Evolutionary conservation across 331 rosid species (phyloP).

Genomic region (Malus hybrid): DNA sequence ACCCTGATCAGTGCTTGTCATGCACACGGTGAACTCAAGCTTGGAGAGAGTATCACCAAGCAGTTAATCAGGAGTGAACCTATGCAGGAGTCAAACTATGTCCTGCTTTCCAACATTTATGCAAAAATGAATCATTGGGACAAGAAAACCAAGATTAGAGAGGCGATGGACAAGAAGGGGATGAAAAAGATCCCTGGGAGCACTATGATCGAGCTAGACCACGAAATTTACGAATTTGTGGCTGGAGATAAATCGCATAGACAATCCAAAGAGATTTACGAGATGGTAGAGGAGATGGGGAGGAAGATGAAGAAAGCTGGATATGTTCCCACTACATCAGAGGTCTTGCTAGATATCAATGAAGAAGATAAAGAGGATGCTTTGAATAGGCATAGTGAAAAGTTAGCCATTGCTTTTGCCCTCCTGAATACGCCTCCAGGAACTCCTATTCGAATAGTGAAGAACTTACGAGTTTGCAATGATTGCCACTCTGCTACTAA

Average conservation of each 20-base stretch:
- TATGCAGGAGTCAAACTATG: conserved; percentile 64
- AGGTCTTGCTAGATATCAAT: conserved; percentile 74
- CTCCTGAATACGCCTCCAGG: conserved; percentile 58
- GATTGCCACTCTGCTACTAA: conserved; percentile 82
- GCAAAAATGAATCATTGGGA: conserved; percentile 77
- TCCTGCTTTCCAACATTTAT: conserved; percentile 76
- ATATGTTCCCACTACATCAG: conserved; percentile 66
- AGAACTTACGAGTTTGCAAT: conserved; percentile 76
- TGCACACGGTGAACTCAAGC: conserved; percentile 61
- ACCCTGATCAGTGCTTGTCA: conserved; percentile 68
- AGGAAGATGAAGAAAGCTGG: conserved; percentile 78
- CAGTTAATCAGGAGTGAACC: conserved; percentile 58
- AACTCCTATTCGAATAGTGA: conserved; percentile 68
- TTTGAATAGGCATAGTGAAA: conserved; percentile 75
- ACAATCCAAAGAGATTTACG: conserved; percentile 56
- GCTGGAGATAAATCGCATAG: conserved; percentile 81
- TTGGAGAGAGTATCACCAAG: conserved; percentile 62
- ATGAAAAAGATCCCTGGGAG: conserved; percentile 82
- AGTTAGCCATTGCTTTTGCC: conserved; percentile 87
- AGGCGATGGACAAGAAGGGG: conserved; percentile 70
- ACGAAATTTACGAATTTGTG: conserved; percentile 62
- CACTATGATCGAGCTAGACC: conserved; percentile 79
- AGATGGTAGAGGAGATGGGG: conserved; percentile 85
- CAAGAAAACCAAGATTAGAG: conserved; percentile 73
- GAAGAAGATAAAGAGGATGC: conserved; percentile 89